These are phyloP conservation scores for Acacia confusa DNA, from an alignment of 306 rosid species.

Conservation along the genomic window DNA sequence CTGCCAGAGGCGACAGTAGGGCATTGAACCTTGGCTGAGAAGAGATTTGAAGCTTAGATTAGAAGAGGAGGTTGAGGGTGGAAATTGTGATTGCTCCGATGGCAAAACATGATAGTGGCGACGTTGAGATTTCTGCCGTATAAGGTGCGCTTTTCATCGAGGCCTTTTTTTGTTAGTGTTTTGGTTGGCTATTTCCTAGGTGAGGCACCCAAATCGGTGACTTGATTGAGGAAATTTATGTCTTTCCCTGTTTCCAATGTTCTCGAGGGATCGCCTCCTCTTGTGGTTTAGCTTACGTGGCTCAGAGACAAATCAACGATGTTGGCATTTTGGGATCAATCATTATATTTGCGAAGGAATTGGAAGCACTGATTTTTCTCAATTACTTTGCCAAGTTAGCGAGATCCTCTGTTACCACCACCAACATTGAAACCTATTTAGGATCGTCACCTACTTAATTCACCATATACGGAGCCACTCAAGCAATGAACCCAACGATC, in stretches of 20 bases:
- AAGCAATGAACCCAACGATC: not conserved
- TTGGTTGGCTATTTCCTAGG: slow-evolving; percentile 42
- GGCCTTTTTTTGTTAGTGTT: slow-evolving; percentile 52
- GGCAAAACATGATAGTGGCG: no score
- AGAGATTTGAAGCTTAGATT: no score
- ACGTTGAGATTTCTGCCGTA: no score
- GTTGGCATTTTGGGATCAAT: slow-evolving; percentile 66
- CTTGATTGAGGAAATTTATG: slow-evolving; percentile 64
- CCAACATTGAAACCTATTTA: slow-evolving; percentile 48
- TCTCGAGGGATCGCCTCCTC: slow-evolving; percentile 68
- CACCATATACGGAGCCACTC: not conserved
- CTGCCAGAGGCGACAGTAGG: no score
- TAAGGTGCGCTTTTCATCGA: slow-evolving; percentile 81
- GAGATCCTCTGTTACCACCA: not conserved
- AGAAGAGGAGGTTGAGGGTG: no score
- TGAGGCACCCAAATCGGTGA: slow-evolving; percentile 52
- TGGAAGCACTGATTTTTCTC: slow-evolving; percentile 70
- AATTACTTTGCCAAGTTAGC: slow-evolving; percentile 60
- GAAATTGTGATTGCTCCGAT: no score
- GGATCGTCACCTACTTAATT: slow-evolving; percentile 70
- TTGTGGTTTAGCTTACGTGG: slow-evolving; percentile 77
- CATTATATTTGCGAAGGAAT: slow-evolving; percentile 80
- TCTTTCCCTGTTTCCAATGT: slow-evolving; percentile 64
- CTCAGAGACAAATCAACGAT: slow-evolving; percentile 70
- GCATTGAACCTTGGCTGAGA: no score